These are phyloP conservation scores for Syncephalastrum racemosum DNA, from an alignment of 371 early-diverging fungal genomes.

Conservation along the genomic window DNA sequence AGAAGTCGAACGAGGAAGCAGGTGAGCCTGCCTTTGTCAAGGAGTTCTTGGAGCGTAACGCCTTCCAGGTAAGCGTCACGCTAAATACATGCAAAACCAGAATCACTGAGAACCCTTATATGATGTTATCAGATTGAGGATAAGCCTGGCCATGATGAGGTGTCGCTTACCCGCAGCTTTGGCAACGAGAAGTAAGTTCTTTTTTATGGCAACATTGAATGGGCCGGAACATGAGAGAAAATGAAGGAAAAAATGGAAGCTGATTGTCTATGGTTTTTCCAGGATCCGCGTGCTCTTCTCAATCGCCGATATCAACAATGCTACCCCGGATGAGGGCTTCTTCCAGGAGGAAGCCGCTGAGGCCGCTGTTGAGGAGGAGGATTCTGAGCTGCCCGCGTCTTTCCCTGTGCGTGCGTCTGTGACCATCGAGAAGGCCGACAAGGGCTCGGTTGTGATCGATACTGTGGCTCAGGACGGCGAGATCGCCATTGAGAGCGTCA, in stretches of 20 bases:
- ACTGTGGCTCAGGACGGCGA: conserved; percentile 81
- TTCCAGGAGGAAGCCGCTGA: conserved; percentile 50
- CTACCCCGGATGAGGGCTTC: conserved; percentile 56
- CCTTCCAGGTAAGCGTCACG: conserved; percentile 66
- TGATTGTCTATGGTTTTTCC: background rate
- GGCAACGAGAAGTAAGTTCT: conserved; percentile 86
- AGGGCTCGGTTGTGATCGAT: conserved; percentile 81
- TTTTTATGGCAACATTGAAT: too few species aligned
- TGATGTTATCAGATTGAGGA: conserved; percentile 66
- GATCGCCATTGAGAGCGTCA: conserved; percentile 82
- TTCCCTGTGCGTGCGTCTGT: conserved; percentile 83
- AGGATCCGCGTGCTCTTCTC: conserved; percentile 84
- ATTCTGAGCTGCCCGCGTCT: conserved; percentile 54
- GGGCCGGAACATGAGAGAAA: background rate
- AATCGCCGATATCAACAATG: conserved; percentile 80
- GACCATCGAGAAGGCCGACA: conserved; percentile 74
- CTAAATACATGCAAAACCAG: background rate
- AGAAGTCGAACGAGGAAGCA: conserved; percentile 64
- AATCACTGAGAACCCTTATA: background rate
- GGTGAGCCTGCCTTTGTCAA: conserved; percentile 73
- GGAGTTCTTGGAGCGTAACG: conserved; percentile 71
- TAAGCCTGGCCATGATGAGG: conserved; percentile 79
- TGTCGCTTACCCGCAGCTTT: conserved; percentile 78
- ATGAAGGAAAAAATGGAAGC: background rate
- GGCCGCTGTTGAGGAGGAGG: conserved; percentile 56